Conservation (phyloP, 2,329 filamentous ascomycete genomes). For the Verruconis gallopava region DNA sequence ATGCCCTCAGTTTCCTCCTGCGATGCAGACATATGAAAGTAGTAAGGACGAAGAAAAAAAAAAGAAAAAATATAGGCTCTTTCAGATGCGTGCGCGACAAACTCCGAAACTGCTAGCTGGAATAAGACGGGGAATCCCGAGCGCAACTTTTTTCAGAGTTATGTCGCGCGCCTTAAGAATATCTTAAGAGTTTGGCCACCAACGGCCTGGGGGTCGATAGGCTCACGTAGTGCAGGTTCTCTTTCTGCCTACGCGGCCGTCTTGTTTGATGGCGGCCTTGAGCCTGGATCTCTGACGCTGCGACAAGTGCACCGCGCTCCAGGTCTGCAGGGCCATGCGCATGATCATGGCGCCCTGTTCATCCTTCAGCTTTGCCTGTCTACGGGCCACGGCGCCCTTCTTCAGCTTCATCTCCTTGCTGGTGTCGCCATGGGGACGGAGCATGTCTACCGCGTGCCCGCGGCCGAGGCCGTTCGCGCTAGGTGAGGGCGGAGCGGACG, state of each 20-base stretch:
- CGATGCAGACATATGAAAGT: too few relatives aligned
- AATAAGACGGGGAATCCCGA: too few relatives aligned
- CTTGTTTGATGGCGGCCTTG: slow-evolving; percentile 1
- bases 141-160: too few relatives aligned
- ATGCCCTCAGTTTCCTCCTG: too few relatives aligned
- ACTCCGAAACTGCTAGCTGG: too few relatives aligned
- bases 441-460: slow-evolving; percentile 2
- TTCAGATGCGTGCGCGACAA: too few relatives aligned
- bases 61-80: too few relatives aligned
- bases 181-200: too few relatives aligned
- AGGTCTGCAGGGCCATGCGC: slow-evolving; percentile 29
- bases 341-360: slow-evolving; percentile 32
- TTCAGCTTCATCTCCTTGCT: slow-evolving; percentile 21
- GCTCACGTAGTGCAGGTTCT: slow-evolving; percentile 5
- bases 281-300: not conserved
- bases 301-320: slow-evolving; percentile 19
- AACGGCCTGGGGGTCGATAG: too few relatives aligned
- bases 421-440: not conserved
- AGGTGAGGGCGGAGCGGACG: slow-evolving; percentile 15
- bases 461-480: not conserved
- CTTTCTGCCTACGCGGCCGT: not conserved
- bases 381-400: slow-evolving; percentile 31
- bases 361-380: slow-evolving; percentile 30
- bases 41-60: too few relatives aligned
- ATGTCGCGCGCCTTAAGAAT: too few relatives aligned